Conservation (phyloP, 331 rosid genomes). For the Ulmus americana region DNA sequence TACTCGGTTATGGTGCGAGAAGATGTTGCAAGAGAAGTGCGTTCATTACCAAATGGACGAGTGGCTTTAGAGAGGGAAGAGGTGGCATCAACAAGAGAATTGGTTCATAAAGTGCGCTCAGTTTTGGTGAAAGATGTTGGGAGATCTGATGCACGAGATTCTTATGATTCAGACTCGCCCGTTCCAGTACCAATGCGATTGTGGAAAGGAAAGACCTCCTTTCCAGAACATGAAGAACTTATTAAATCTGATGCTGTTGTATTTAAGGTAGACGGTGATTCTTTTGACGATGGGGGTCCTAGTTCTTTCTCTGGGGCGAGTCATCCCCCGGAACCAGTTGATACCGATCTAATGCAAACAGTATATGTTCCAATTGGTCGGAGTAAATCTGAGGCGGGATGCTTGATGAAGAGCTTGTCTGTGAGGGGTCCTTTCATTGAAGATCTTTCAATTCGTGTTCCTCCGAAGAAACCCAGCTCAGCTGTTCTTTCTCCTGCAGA, state of each 20-base stretch:
- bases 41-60: too few species aligned
- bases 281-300: constrained; percentile 59
- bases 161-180: constrained; percentile 35
- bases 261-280: constrained; percentile 46
- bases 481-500: constrained; percentile 57
- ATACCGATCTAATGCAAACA: constrained; percentile 76
- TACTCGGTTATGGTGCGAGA: constrained; percentile 41
- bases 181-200: constrained; percentile 41
- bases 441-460: constrained; percentile 60
- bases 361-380: constrained; percentile 77
- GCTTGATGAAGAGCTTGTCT: constrained; percentile 74
- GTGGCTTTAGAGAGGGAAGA: too few species aligned
- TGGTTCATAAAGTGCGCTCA: constrained; percentile 36
- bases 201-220: constrained; percentile 58
- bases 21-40: constrained; percentile 5
- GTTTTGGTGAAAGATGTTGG: constrained; percentile 44
- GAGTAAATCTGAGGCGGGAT: constrained; percentile 58
- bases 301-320: constrained; percentile 86
- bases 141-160: constrained; percentile 29
- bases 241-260: constrained; percentile 38
- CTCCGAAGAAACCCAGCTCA: constrained; percentile 51
- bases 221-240: constrained; percentile 49
- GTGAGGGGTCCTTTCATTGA: constrained; percentile 74
- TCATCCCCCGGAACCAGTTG: constrained; percentile 98
- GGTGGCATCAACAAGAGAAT: neutral